Evolutionary conservation across 768 basidiomycete genomes (phyloP).

Genomic region (Saitozyma podzolica): DNA sequence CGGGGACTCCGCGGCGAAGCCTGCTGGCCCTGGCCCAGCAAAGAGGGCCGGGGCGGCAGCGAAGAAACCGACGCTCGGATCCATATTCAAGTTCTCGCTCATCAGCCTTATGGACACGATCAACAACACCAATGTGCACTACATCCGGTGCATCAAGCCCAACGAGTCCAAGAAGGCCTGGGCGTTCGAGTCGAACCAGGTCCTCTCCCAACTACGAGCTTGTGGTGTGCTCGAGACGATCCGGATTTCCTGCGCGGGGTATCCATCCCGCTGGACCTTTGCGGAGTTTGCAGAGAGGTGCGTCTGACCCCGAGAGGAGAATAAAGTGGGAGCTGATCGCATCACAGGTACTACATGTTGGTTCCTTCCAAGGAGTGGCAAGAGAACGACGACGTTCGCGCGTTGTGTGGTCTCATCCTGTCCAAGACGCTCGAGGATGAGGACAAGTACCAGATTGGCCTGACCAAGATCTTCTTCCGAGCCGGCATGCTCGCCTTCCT

Average conservation of each 20-base stretch:
- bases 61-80: conserved; percentile 95
- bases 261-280: conserved; percentile 96
- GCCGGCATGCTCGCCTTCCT: conserved; percentile 97
- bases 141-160: conserved; percentile 98
- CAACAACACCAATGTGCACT: conserved; percentile 95
- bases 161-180: conserved; percentile 95
- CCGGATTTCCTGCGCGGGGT: conserved; percentile 96
- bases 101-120: conserved; percentile 96
- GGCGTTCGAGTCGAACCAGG: conserved; percentile 95
- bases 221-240: conserved; percentile 99
- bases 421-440: conserved; percentile 83
- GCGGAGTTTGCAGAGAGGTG: conserved; percentile 98
- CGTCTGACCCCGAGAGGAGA: conserved; percentile 33
- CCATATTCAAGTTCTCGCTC: conserved; percentile 95
- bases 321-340: background rate
- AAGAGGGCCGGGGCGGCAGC: conserved; percentile 53
- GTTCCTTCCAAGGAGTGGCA: conserved; percentile 83
- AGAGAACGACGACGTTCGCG: conserved; percentile 68
- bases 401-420: conserved; percentile 80
- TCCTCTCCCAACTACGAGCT: conserved; percentile 88
- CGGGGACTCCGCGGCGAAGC: conserved; percentile 62
- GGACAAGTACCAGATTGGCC: conserved; percentile 95
- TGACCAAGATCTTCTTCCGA: conserved; percentile 98
- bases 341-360: conserved; percentile 89
- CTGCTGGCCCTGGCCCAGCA: conserved; percentile 56